Base-by-base conservation (phyloP, 768 basidiomycete species). In the Suillus plorans region DNA sequence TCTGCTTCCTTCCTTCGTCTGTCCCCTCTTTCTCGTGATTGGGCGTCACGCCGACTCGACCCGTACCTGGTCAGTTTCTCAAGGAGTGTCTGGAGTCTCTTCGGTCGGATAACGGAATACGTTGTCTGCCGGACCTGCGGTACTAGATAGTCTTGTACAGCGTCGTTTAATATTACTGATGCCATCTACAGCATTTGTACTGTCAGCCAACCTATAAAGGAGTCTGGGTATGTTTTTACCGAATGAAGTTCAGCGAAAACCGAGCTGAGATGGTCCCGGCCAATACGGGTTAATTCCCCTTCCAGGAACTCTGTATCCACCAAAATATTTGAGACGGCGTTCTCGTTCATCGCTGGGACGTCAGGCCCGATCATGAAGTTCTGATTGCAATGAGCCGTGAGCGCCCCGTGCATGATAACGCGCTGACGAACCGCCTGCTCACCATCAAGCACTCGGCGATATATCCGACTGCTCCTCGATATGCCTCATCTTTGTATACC, bases 361-460 rank as follows among this genome's bases (percentile, higher is more conserved):
- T 90, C 89, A 4, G 88, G 83, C 12, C 92, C 92, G 25, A 86
- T 85, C 72, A 95, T 76, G 75, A 94, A 92, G 64, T 88, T 85
- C 94, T 96, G 68, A 7, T 52, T 22, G 28, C 13, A 41, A 55
- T 56, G 62, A 67, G 22, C 34, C 42, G 20, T 36, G 18, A 60
- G 44, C 28, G 34, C 39, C 20, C n/a, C 20, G n/a, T 22, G 6
- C 31, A 49, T 55, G 4, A 13, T 34, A 34, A 13, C n/a, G 37
- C 14, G 7, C 22, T 34, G 36, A 9, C n/a, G 39, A 57, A 47
- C 34, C 16, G 20, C 12, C 14, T 3, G 77, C 87, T 63, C 64
- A 98, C 97, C 89, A 95, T 92, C 37, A 99, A 80, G 65, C 89
- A 92, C 63, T 89, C 87, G 0, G 93, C 89, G 64, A 97, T 93